Percentiles rank a stretch among this genome's conserved stretches.
Evolutionary conservation across 2,329 filamentous ascomycete species (phyloP).

Genomic region (Calonectria naviculata): DNA sequence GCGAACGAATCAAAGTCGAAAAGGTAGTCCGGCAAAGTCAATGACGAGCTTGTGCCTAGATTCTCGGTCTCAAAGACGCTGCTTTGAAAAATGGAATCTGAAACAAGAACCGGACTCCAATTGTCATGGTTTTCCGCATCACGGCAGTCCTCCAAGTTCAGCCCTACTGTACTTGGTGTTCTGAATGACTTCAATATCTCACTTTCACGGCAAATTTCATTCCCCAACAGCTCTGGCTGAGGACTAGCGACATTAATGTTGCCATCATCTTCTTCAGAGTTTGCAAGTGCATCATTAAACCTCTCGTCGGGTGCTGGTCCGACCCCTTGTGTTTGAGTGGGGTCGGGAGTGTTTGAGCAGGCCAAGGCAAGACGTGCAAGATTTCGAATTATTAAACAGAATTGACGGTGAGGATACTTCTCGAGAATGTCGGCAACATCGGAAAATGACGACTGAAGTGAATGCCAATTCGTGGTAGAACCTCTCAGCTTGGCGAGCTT

Average conservation of each 20-base stretch:
- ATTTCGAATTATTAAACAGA: not conserved
- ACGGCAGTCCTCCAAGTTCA: not conserved
- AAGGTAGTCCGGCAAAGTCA: not conserved
- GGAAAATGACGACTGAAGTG: not conserved
- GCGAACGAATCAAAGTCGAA: not conserved
- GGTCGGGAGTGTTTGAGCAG: too few species aligned
- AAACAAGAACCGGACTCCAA: not conserved
- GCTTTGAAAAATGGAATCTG: not conserved
- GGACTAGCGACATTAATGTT: too few species aligned
- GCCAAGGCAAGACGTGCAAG: not conserved
- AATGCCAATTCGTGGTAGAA: not conserved
- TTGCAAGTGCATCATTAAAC: not conserved
- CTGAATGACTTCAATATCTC: not conserved
- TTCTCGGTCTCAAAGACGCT: not conserved
- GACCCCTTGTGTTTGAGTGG: not conserved
- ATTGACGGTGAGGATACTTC: not conserved
- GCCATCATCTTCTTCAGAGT: not conserved
- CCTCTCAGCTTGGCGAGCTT: not conserved
- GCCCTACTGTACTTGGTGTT: too few species aligned
- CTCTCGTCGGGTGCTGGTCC: not conserved
- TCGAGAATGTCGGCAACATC: not conserved
- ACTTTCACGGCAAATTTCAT: not conserved
- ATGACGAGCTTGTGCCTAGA: not conserved
- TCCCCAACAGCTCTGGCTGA: too few species aligned
- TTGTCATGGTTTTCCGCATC: not conserved